Percentiles rank a stretch among this genome's conserved stretches.
phyloP scores from a whole-genome alignment of 805 yeast genomes.

The Zygosaccharomyces lentus region DNA sequence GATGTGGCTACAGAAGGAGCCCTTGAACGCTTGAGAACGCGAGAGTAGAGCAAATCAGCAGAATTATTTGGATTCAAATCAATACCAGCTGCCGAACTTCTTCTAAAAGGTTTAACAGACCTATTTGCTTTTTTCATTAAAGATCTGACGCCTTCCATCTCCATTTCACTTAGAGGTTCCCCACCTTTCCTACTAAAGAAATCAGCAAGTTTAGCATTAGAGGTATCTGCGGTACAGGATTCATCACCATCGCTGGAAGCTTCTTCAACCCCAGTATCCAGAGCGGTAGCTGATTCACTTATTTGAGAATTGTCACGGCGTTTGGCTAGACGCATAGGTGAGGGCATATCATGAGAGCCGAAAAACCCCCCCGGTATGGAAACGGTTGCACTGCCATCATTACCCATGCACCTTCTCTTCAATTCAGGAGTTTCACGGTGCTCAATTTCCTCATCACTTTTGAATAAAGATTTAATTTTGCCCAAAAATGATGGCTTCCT shows the following conservation, averaged over 20 bases:
- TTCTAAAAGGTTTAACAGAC: slow-evolving; percentile 7
- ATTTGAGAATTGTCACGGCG: slow-evolving; percentile 3
- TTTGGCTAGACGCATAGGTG: slow-evolving; percentile 7
- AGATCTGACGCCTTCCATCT: slow-evolving; percentile 76
- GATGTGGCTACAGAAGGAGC: slow-evolving; percentile 10
- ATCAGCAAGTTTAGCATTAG: slow-evolving; percentile 59
- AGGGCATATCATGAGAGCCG: slow-evolving; percentile 11
- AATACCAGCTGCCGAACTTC: slow-evolving; percentile 1
- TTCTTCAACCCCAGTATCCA: slow-evolving; percentile 1
- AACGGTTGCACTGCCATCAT: not conserved
- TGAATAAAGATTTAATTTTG: slow-evolving; percentile 8
- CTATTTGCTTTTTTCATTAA: slow-evolving; percentile 39
- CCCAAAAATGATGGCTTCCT: slow-evolving; percentile 9
- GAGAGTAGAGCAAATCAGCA: slow-evolving; percentile 8
- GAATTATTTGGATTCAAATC: slow-evolving; percentile 3
- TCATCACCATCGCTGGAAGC: slow-evolving; percentile 9
- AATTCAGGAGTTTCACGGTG: not conserved
- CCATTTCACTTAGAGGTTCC: slow-evolving; percentile 65
- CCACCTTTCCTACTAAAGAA: slow-evolving; percentile 76
- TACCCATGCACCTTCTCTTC: not conserved
- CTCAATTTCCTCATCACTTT: not conserved
- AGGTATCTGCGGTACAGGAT: slow-evolving; percentile 32
- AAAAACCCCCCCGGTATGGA: slow-evolving; percentile 31
- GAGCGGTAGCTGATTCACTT: not conserved
- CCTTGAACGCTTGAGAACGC: slow-evolving; percentile 14